Evolutionary conservation across 768 basidiomycete genomes (phyloP), one percentile per base, ranked within the genome.

Genomic region (Cystobasidium tubakii): DNA sequence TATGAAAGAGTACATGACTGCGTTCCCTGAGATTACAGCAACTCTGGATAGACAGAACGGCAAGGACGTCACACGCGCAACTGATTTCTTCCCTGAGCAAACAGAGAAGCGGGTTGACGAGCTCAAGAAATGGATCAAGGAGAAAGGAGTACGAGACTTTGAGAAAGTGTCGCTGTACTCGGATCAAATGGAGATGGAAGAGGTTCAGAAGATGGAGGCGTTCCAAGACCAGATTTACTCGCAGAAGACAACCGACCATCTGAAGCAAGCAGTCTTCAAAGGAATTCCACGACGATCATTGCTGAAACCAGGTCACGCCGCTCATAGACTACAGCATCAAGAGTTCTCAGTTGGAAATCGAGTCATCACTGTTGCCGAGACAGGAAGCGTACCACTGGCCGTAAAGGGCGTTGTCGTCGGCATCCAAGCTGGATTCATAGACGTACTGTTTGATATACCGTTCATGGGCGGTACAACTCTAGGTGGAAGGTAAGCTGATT

Each of bases 401-500:
- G 89, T 88, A 65, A 97, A 95, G 82, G 96, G 96, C 25, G 91
- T 95, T 19, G 93, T 98, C 29, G 86, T 98, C 66, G 91, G 94
- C 17, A 82, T 99, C 78, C 91, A 88, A 77, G 82, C 88, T 1
- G 90, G 89, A 79, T 87, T 89, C 1, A 89, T 98, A 86, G 96
- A 98, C 80, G 89, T 98, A 27, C 86, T 95, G 0, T 98, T 96
- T 91, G 96, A 99, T 80, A 88, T 89, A 27, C 86, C 92, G 0
- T 98, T 99, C 82, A 91, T 99, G 87, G 88, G 92, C 25, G 96
- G 96, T 7, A 85, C 86, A 1, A 96, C 90, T 0, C 83, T 98
- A 13, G 87, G 88, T 1, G 91, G 90, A 78, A 85, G 93, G 90
- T 92, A 77, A 74, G 83, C 73, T 44, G 17, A 1, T 12, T 25